Base-by-base conservation (phyloP, 176 grass and related monocot genomes). In the Phoenix dactylifera region DNA sequence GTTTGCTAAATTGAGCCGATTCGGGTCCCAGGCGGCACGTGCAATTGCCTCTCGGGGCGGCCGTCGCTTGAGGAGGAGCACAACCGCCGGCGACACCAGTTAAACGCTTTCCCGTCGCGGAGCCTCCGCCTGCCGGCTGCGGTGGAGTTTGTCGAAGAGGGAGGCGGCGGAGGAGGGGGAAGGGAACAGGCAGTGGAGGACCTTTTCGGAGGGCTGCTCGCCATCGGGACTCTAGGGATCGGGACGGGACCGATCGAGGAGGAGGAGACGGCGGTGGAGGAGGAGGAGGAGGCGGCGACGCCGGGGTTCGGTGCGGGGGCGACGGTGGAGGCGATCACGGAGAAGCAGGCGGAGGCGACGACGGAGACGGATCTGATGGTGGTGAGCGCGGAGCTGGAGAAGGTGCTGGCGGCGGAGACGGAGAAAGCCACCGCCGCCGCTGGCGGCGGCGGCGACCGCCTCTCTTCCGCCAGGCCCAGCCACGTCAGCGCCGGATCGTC, bases 351-450 rank as follows among this genome's bases (percentile, higher is more conserved):
- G 15, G 61, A 73, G 63, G 74, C 79, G 15, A 86, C 88, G 1
- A 93, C 88, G 25, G 94, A 93, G 80, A 80, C 76, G 30, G 94
- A 99, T 52, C 79, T 99, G 7, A 74, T 93, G 79, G 50, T 88
- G 39, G 88, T 99, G 16, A 99, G 71, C 24, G 73, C 68, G 44
- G 88, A 99, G 59, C 82, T 99, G 17, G 94, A 99, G 68, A 99
- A 99, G 76, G 88, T 91, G 26, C 73, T 99, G 65, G 78, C 50
- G 50, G 80, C 19, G 54, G 71, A 72, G 63, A 75, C 68, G 51
- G 80, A 65, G 48, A 82, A 77, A 56, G 79, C 52, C 18, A 53
- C 58, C 3, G 52, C 62, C 16, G 61, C 10, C 9, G 10, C 35
- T 3, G 9, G 9, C 2, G 62, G 9, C 2, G 62, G 52, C 1